Base-by-base conservation (phyloP, 306 rosid species). In the Glycine tomentella region DNA sequence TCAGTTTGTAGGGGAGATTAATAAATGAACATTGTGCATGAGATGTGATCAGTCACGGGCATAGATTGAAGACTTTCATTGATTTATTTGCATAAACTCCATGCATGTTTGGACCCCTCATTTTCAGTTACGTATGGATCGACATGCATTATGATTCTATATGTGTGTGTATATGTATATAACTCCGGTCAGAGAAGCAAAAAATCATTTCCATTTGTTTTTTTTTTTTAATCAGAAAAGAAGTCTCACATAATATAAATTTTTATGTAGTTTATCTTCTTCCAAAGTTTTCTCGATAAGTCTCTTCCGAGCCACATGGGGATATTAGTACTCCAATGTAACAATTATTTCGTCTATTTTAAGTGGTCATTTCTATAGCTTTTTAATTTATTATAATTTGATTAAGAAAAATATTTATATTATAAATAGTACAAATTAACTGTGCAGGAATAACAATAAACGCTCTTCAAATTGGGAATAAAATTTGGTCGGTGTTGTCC, bases 31-130 rank as follows among this genome's bases (percentile, higher is more conserved):
- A 8, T 67, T 3, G 25, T 49, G 14, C 34, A 20, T 20, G 49
- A 14, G 25, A 66, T 66, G 31, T 66, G 72, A 48, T 67, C 53
- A 36, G 53, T 67, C 72, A 67, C 72, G 72, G 53, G 72, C 34
- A 67, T 44, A 14, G 12, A 38, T 36, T 38, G 5, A 40, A 66
- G 12, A 66, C 3, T 66, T 20, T 20, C 20, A 20, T 20, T 67
- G 1, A 8, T 67, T 66, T 67, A 15, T 42, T 66, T 42, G 52
- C 72, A 3, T 16, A 66, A 66, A 66, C 40, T 40, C 71, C 34
- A 66, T 66, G 72, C 52, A 66, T 66, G 52, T 10, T n/a, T 66
- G 51, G 51, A 66, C 71, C 71, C 69, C 31, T 7, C 20, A 7
- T 66, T 66, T 34, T 15, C 50, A 40, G 49, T 13, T 13, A 13